A percentile compares a stretch with the other conserved stretches of the same genome.
These are phyloP conservation scores for Sarocladiaceae sp. DNA, from an alignment of 2,329 filamentous ascomycete genomes.

Conservation along the genomic window DNA sequence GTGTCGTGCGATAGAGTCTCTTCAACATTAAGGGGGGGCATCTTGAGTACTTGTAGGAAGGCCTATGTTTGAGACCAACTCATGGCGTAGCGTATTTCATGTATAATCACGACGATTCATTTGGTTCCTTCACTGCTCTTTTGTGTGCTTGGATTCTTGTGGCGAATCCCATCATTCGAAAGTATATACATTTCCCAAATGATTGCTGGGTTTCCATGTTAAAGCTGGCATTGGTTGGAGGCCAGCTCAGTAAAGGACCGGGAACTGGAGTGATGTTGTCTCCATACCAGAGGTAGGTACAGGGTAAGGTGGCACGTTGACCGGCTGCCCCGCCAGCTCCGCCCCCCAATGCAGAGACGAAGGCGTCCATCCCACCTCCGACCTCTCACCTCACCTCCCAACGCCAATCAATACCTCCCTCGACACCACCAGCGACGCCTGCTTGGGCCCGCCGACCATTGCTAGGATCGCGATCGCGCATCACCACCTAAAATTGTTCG, in stretches of 20 bases:
- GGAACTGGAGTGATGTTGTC: too few relatives aligned
- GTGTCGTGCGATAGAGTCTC: constrained; percentile 3
- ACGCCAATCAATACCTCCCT: background rate
- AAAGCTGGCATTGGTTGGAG: too few relatives aligned
- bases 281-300: too few relatives aligned
- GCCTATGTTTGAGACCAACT: too few relatives aligned
- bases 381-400: background rate
- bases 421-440: background rate
- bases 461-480: background rate
- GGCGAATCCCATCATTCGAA: too few relatives aligned
- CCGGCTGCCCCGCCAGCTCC: constrained; percentile 2
- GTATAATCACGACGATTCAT: too few relatives aligned
- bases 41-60: background rate
- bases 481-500: background rate
- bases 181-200: too few relatives aligned
- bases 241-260: too few relatives aligned
- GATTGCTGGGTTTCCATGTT: too few relatives aligned
- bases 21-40: background rate
- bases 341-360: background rate
- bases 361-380: constrained; percentile 5
- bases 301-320: background rate
- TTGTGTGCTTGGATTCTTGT: too few relatives aligned
- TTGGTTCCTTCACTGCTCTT: too few relatives aligned
- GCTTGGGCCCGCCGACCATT: background rate
- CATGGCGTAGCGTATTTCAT: too few relatives aligned